Evolutionary conservation across 257 asterid species (phyloP), one percentile per base, ranked within the genome.

Genomic region (Scutellaria baicalensis): DNA sequence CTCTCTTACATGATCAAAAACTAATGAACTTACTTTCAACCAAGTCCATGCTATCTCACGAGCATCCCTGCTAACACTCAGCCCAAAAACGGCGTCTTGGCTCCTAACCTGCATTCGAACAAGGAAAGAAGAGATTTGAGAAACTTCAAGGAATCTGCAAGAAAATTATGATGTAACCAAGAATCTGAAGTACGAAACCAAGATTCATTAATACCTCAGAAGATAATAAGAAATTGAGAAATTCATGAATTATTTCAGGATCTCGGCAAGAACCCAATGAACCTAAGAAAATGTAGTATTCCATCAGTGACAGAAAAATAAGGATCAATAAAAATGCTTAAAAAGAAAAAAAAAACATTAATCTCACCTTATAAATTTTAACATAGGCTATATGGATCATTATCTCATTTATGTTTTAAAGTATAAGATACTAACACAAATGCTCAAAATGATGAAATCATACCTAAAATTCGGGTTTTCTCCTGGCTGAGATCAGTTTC

Each of bases 401-500:
- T n/a, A n/a, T n/a, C n/a, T n/a, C n/a, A n/a, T n/a, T n/a, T n/a
- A n/a, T n/a, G n/a, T n/a, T n/a, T n/a, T n/a, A n/a, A n/a, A n/a
- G n/a, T n/a, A n/a, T n/a, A n/a, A n/a, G n/a, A n/a, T n/a, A n/a
- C n/a, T n/a, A n/a, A n/a, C n/a, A n/a, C n/a, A n/a, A n/a, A n/a
- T n/a, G n/a, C 58, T 23, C 9, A 13, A 23, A 72, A 74, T 31
- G 45, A 27, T 5, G 69, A 66, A 44, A 43, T 50, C 51, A 69
- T 73, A 92, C 97, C 89, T 84, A 90, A 78, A 74, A 94, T 84
- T 58, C 96, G 84, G 4, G 93, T 89, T 82, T 94, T 94, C 83
- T 89, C 99, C 86, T 91, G 95, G 86, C 97, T 94, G 79, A 91
- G 97, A 73, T 91, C 99, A 39, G 95, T 77, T 84, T 88, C 99